These are phyloP conservation scores for Bryopsis sp. DNA, from an alignment of 139 green algal species.

Conservation along the genomic window DNA sequence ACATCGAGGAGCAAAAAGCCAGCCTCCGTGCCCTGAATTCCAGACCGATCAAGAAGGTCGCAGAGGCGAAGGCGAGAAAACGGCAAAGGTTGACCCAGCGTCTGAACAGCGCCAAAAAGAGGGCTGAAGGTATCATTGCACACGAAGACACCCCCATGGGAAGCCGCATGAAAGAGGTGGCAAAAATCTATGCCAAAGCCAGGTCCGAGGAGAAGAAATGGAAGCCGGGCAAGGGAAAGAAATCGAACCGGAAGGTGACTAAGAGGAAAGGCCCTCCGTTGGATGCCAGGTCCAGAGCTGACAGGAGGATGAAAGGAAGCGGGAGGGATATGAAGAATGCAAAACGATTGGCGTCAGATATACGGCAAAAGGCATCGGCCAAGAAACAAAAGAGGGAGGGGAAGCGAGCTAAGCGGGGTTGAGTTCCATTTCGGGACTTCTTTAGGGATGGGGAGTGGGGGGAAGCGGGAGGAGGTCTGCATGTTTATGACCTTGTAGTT, in stretches of 20 bases:
- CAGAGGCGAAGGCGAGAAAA: conserved; percentile 86
- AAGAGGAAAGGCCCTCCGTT: too few species aligned
- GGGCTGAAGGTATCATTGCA: conserved; percentile 61
- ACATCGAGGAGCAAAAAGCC: conserved; percentile 73
- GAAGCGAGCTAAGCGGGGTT: too few species aligned
- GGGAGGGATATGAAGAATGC: conserved; percentile 12
- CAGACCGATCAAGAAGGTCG: conserved; percentile 93
- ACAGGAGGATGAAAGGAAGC: conserved; percentile 18
- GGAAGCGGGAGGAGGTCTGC: too few species aligned
- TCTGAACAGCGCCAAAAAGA: conserved; percentile 54
- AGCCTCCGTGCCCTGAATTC: conserved; percentile 70
- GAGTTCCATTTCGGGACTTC: too few species aligned
- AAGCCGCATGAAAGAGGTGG: conserved; percentile 59
- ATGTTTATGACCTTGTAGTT: too few species aligned
- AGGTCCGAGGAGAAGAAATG: conserved; percentile 29
- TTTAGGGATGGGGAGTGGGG: too few species aligned
- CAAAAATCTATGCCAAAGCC: conserved; percentile 64
- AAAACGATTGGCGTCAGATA: too few species aligned
- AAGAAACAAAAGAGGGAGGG: too few species aligned
- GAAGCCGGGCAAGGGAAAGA: conserved; percentile 16
- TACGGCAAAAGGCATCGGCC: too few species aligned
- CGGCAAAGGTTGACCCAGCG: conserved; percentile 48
- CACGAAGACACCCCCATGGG: conserved; percentile 66
- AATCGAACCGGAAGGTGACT: neutral
- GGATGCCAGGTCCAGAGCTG: conserved; percentile 4